phyloP scores from a whole-genome alignment of 441 rosid species.

The Pelargonium fulgidum region DNA sequence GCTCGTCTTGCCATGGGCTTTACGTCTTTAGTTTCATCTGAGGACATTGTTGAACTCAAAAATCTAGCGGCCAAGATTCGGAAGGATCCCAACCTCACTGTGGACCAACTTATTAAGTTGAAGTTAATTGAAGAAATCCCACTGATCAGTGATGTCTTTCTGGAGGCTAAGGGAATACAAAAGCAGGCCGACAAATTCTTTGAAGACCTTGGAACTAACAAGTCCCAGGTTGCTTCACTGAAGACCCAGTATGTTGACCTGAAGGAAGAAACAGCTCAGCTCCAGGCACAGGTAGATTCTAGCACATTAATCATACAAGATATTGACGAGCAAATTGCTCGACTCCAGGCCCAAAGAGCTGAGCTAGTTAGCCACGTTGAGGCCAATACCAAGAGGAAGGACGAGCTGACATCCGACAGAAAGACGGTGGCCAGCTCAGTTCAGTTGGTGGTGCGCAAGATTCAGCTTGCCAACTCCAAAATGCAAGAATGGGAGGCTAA shows the following conservation, averaged over 20 bases:
- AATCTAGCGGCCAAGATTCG: conserved; percentile 44
- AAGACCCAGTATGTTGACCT: conserved; percentile 50
- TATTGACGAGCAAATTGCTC: conserved; percentile 52
- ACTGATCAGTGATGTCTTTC: conserved; percentile 47
- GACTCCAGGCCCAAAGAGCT: conserved; percentile 41
- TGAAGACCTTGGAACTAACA: conserved; percentile 44
- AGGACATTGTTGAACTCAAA: conserved; percentile 39
- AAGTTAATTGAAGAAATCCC: conserved; percentile 64
- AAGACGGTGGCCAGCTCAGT: conserved; percentile 48
- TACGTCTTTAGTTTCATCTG: conserved; percentile 37
- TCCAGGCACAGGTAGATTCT: conserved; percentile 49
- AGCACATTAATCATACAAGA: conserved; percentile 38
- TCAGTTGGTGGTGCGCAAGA: conserved; percentile 45
- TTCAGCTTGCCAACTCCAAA: conserved; percentile 49
- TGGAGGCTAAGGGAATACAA: conserved; percentile 45
- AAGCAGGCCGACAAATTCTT: conserved; percentile 46
- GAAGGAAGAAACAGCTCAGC: conserved; percentile 42
- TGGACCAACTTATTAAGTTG: conserved; percentile 60
- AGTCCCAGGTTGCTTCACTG: conserved; percentile 46
- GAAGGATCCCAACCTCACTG: conserved; percentile 44
- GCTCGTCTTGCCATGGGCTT: conserved; percentile 52
- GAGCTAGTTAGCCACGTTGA: conserved; percentile 37
- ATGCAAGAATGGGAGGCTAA: conserved; percentile 50
- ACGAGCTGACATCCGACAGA: conserved; percentile 39
- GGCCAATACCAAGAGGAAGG: conserved; percentile 38